Base-by-base conservation (phyloP, 2,329 filamentous ascomycete species). In the Neofusicoccum sp. region DNA sequence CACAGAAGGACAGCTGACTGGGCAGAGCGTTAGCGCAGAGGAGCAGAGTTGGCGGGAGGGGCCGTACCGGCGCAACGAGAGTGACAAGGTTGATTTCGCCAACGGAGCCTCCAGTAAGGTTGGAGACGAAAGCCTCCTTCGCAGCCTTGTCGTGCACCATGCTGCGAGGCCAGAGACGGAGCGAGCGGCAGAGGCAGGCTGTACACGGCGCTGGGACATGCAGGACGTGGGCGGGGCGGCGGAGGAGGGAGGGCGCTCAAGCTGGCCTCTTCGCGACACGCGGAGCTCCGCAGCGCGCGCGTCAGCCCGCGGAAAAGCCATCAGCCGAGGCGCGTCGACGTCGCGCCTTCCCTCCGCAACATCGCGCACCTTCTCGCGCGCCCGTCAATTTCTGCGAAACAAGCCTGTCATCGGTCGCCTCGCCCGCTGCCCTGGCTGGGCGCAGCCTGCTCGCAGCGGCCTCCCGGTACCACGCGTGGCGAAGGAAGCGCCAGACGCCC, bases 91-190 rank as follows among this genome's bases (percentile, higher is more conserved):
- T 94, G 79, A 99, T 93, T 76, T 99, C 95, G 69, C 84, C 80
- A 65, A 96, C 88, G 36, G 87, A 85, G 64, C 95, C 92, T 44
- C 95, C 95, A 6, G 89, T 88, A 34, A 97, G 86, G 75, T 93
- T 91, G 61, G 94, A 97, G 72, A 99, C 95, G 76, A 97, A 97
- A 73, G 92, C 92, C 82, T 96, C 93, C 81, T 99, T 99, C 69
- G 90, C 84, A 71, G 90, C 86, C 80, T 97, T 99, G 82, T 97
- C 97, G 54, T 48, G 48, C 14, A 64, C 63, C 65, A 58, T 64
- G 64, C 48, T 61, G 22, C 58, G 14, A 22, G 50, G 43, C 62
- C 5, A n/a, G 33, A 28, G 31, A 43, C n/a, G 12, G 48, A 6
- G 39, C 7, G 5, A 62, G 39, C 2, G 22, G 14, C 28, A 28